Conservation (phyloP, 1,284 basidiomycete species). For the Microbotryum scabiosae region DNA sequence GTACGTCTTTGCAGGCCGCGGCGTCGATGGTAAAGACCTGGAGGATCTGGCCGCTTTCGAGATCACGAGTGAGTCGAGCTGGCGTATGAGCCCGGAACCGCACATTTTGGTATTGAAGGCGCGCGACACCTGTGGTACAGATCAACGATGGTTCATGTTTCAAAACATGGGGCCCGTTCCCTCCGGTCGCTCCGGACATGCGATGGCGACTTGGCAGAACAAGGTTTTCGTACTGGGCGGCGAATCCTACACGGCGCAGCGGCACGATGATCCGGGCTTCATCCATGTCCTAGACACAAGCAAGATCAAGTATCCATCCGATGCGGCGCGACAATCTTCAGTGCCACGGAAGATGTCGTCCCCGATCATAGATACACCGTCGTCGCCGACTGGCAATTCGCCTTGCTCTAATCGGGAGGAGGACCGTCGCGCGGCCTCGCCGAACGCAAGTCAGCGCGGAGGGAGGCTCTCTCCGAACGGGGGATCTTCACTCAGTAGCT, state of each 20-base stretch:
- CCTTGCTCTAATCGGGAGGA: too few relatives aligned
- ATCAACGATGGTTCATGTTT: slow-evolving; percentile 90
- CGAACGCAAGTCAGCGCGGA: too few relatives aligned
- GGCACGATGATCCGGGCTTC: slow-evolving; percentile 55
- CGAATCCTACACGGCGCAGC: slow-evolving; percentile 61
- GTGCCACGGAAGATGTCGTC: slow-evolving; percentile 34
- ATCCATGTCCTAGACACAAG: slow-evolving; percentile 90
- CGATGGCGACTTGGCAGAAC: slow-evolving; percentile 81
- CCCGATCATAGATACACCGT: slow-evolving; percentile 21
- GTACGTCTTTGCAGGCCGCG: slow-evolving; percentile 94
- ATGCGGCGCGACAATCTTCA: slow-evolving; percentile 44
- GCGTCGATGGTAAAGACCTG: slow-evolving; percentile 93
- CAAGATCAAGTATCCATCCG: slow-evolving; percentile 86
- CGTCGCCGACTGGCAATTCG: too few relatives aligned
- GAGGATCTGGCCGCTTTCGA: slow-evolving; percentile 95
- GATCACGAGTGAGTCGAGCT: slow-evolving; percentile 64
- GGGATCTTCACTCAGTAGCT: too few relatives aligned
- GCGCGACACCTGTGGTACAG: slow-evolving; percentile 42
- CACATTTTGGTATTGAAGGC: neutral
- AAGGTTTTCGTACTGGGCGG: slow-evolving; percentile 90
- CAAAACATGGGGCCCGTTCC: slow-evolving; percentile 98
- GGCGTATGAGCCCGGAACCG: neutral
- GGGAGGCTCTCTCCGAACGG: too few relatives aligned
- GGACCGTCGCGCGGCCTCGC: too few relatives aligned
- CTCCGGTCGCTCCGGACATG: slow-evolving; percentile 82